These are phyloP conservation scores for Tuber magnatum DNA, from an alignment of 495 filamentous ascomycete genomes.

Conservation along the genomic window DNA sequence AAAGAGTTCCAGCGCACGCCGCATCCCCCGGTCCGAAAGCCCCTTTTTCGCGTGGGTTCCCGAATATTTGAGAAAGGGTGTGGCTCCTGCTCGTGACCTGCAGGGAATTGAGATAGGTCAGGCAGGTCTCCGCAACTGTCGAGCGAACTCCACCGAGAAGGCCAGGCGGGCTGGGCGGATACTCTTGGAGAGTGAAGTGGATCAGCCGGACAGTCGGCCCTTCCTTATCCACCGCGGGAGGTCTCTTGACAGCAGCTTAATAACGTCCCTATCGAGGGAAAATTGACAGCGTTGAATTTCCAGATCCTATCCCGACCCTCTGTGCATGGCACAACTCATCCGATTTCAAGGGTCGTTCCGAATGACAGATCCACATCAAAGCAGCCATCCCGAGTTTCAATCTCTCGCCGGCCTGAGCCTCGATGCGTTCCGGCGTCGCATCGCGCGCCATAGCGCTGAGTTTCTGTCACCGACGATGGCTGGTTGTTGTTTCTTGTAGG, in stretches of 20 bases:
- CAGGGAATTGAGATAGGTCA: slow-evolving; percentile 4
- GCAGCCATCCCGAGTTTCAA: background rate
- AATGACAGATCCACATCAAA: background rate
- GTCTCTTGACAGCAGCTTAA: background rate
- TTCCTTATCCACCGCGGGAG: background rate
- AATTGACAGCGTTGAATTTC: background rate
- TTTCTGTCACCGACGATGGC: background rate
- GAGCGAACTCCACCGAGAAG: background rate
- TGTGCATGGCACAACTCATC: background rate
- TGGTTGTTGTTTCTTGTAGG: slow-evolving; percentile 3
- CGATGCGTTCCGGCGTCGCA: background rate
- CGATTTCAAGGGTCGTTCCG: background rate
- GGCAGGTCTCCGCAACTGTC: background rate
- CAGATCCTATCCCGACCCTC: background rate
- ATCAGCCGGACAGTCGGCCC: slow-evolving; percentile 1
- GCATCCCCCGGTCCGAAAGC: background rate
- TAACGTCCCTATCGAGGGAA: background rate
- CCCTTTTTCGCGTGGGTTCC: background rate
- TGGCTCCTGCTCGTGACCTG: background rate
- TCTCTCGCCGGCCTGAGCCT: background rate
- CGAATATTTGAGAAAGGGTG: slow-evolving; percentile 5
- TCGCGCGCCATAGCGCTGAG: background rate
- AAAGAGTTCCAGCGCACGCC: background rate
- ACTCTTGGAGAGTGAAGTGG: slow-evolving; percentile 6
- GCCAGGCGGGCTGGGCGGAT: background rate